Percentiles rank a stretch among this genome's conserved stretches.
phyloP scores from a whole-genome alignment of 495 filamentous ascomycete species.

The Penicillium robsamsonii region DNA sequence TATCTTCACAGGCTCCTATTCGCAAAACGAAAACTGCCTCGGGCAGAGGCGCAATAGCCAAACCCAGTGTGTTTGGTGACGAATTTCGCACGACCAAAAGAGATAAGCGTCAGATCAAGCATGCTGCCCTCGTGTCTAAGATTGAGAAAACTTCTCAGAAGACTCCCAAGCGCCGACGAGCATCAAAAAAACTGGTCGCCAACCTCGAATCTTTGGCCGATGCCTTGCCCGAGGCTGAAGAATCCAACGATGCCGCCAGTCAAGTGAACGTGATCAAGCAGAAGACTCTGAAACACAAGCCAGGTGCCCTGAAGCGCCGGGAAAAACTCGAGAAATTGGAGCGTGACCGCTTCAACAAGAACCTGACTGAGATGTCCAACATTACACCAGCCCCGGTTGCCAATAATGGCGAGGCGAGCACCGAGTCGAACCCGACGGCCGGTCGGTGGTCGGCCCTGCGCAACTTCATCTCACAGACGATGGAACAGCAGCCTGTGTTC shows the following conservation, averaged over 20 bases:
- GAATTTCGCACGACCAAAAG: conserved; percentile 66
- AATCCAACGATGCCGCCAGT: conserved; percentile 32
- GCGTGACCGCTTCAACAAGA: conserved; percentile 76
- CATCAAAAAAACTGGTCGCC: conserved; percentile 72
- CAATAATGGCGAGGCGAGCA: conserved; percentile 14
- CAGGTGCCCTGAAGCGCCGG: conserved; percentile 79
- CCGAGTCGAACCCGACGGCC: conserved; percentile 41
- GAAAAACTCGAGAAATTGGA: conserved; percentile 75
- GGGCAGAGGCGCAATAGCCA: conserved; percentile 29
- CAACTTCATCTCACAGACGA: conserved; percentile 66
- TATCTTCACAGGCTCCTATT: conserved; percentile 29
- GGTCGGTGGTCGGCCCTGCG: conserved; percentile 67
- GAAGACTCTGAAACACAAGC: conserved; percentile 66
- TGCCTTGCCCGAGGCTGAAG: conserved; percentile 61
- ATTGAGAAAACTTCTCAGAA: conserved; percentile 62
- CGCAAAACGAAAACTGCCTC: conserved; percentile 27
- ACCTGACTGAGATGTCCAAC: conserved; percentile 62
- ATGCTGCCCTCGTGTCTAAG: conserved; percentile 68
- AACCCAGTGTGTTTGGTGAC: conserved; percentile 33
- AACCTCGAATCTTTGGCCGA: conserved; percentile 73
- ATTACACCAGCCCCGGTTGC: conserved; percentile 24
- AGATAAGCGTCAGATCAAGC: conserved; percentile 75
- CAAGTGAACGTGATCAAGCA: conserved; percentile 57
- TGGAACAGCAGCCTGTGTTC: conserved; percentile 72
- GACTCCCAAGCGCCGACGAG: conserved; percentile 59